Conservation (phyloP, 441 rosid genomes). For the Bocquillonia castaneifolia region DNA sequence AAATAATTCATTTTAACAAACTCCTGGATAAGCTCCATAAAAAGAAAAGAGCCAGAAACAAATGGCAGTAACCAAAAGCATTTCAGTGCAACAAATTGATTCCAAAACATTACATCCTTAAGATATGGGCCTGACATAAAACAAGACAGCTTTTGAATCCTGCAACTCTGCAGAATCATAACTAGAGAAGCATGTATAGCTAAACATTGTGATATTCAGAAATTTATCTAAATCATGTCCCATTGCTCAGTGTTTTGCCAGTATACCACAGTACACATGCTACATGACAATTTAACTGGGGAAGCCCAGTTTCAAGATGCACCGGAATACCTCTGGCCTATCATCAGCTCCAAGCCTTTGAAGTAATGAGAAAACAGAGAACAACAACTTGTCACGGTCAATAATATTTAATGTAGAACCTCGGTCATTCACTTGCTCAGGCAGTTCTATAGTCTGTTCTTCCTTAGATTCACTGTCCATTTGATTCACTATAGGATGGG, state of each 20-base stretch:
- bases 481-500: slow-evolving; percentile 33
- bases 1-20: not conserved
- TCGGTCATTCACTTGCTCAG: slow-evolving; percentile 36
- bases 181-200: not conserved
- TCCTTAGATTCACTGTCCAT: slow-evolving; percentile 45
- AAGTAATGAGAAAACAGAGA: slow-evolving; percentile 85
- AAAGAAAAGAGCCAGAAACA: not conserved
- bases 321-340: slow-evolving; percentile 81
- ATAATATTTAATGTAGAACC: slow-evolving; percentile 30
- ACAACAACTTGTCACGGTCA: slow-evolving; percentile 65
- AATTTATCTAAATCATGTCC: not conserved
- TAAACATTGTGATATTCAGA: not conserved
- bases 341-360: slow-evolving; percentile 95
- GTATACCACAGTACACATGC: not conserved
- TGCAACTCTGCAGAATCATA: slow-evolving; percentile 1
- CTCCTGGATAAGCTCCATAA: not conserved
- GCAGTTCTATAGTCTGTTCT: slow-evolving; percentile 28
- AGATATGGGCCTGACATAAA: not conserved
- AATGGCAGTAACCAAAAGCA: not conserved
- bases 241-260: not conserved
- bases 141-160: not conserved
- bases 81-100: not conserved
- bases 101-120: not conserved
- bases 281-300: slow-evolving; percentile 7
- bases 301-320: slow-evolving; percentile 20